A percentile compares a stretch with the other conserved stretches of the same genome.
Conservation (phyloP, 805 yeast genomes). For the Huiozyma naganishii region DNA sequence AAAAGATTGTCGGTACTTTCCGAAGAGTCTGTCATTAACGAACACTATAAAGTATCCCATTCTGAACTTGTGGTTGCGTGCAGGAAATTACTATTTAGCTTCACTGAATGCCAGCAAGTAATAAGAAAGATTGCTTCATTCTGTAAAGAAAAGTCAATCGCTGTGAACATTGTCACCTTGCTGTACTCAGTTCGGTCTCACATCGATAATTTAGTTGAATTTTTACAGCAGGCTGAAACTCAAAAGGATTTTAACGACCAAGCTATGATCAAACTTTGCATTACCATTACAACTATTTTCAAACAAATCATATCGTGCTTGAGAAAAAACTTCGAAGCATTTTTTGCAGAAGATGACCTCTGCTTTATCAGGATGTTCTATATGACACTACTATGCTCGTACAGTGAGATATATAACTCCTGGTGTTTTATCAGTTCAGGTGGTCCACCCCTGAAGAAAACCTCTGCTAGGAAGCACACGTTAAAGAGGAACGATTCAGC, state of each 20-base stretch:
- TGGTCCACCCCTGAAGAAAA: neutral
- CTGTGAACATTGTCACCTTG: conserved; percentile 42
- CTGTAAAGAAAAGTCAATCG: conserved; percentile 44
- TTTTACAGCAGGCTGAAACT: conserved; percentile 41
- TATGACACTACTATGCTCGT: conserved; percentile 49
- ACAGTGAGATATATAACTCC: conserved; percentile 59
- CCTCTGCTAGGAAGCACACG: conserved; percentile 2
- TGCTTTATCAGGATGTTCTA: conserved; percentile 56
- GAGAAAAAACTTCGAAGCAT: conserved; percentile 36
- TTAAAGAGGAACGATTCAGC: conserved; percentile 4
- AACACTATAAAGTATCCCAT: conserved; percentile 20
- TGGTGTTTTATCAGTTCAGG: conserved; percentile 29
- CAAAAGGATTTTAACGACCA: conserved; percentile 29
- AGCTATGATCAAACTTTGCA: conserved; percentile 29
- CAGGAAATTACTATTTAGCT: conserved; percentile 51
- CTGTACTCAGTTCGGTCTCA: conserved; percentile 42
- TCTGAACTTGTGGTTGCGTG: conserved; percentile 30
- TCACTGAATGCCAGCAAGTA: conserved; percentile 54
- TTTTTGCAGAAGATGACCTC: conserved; percentile 49
- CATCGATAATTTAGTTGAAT: conserved; percentile 47
- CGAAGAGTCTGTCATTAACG: conserved; percentile 30
- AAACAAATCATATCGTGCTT: conserved; percentile 34
- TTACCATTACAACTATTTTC: conserved; percentile 36
- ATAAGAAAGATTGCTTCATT: conserved; percentile 47
- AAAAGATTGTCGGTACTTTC: conserved; percentile 54